Conservation (phyloP, 257 asterid species). For the Ilex asprella region DNA sequence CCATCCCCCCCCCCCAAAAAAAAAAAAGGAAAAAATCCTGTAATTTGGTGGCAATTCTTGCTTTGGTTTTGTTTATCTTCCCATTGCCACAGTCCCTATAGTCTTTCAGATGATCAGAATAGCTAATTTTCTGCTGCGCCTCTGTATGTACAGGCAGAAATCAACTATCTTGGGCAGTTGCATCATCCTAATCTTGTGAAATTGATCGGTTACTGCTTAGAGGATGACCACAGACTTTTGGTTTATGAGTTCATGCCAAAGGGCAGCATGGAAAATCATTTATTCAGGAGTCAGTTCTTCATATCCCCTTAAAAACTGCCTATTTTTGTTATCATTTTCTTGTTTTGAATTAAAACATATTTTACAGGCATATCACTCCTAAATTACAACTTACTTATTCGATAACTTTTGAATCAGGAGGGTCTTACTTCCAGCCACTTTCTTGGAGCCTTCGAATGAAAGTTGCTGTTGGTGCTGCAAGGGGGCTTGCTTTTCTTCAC, state of each 20-base stretch:
- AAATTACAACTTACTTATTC: too few relatives aligned
- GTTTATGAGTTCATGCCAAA: constrained; percentile 85
- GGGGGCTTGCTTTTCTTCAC: constrained; percentile 78
- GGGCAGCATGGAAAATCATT: constrained; percentile 96
- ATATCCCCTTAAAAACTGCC: not conserved
- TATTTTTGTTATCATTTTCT: not conserved
- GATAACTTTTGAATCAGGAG: constrained; percentile 33
- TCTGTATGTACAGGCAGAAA: constrained; percentile 61
- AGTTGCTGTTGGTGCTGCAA: constrained; percentile 67
- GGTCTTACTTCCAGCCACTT: constrained; percentile 67
- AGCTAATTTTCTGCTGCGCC: not conserved
- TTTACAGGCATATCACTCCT: not conserved
- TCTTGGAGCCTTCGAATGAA: constrained; percentile 71
- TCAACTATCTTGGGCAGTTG: constrained; percentile 78
- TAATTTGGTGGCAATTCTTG: too few relatives aligned
- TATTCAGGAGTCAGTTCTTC: constrained; percentile 68
- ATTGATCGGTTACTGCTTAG: constrained; percentile 83
- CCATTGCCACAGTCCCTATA: too few relatives aligned
- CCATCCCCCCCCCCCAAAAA: too few relatives aligned
- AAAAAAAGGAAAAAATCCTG: too few relatives aligned
- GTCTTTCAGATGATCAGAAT: too few relatives aligned
- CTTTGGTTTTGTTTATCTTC: too few relatives aligned
- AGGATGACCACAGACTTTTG: constrained; percentile 83
- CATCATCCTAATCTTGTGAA: constrained; percentile 81
- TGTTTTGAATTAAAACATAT: not conserved